Base-by-base conservation (phyloP, 169 alveolate genomes). In the Plasmodium chabaudi region DNA sequence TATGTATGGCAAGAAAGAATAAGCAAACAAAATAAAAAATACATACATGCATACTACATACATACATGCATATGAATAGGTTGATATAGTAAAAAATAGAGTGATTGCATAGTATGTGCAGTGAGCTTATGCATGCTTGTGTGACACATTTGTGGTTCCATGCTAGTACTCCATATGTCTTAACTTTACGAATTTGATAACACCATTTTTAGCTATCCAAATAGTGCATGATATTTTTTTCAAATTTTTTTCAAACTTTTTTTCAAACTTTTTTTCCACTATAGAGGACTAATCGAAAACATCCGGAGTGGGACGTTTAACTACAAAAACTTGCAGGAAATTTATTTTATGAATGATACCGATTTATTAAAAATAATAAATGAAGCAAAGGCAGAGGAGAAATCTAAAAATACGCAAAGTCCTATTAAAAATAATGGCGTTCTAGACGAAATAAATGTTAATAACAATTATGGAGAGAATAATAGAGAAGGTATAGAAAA, bases 331-430 rank as follows among this genome's bases (percentile, higher is more conserved):
- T 56, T 75, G 34, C 59, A 60, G 44, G 88, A 75, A 46, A 27
- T 75, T 19, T 63, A 75, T 39, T 75, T 75, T 53, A 75, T 75
- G 88, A 75, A 75, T 56, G 88, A 75, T 57, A 19, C 23, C 17
- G 88, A 75, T 25, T 47, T 75, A 44, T 27, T 61, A 46, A 44
- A 27, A 19, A 75, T 75, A 25, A 15, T 75, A 46, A 75, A 34
- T 46, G 88, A 63, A 2, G n/a, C 34, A 51, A 75, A 55, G 39
- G 0, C 5, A 10, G 88, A 75, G 25, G 88, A 75, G 2, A 65
- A 51, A 13, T 13, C 5, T 5, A 39, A 61, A 42, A 47, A 13
- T 25, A 73, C n/a, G 12, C 65, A 21, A 5, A 59, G 59, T 15
- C n/a, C 47, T 57, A 53, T 15, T 2, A 51, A 5, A 0, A n/a